Evolutionary conservation across 306 rosid genomes (phyloP), one percentile per base, ranked within the genome.

Genomic region (Castanea sativa): DNA sequence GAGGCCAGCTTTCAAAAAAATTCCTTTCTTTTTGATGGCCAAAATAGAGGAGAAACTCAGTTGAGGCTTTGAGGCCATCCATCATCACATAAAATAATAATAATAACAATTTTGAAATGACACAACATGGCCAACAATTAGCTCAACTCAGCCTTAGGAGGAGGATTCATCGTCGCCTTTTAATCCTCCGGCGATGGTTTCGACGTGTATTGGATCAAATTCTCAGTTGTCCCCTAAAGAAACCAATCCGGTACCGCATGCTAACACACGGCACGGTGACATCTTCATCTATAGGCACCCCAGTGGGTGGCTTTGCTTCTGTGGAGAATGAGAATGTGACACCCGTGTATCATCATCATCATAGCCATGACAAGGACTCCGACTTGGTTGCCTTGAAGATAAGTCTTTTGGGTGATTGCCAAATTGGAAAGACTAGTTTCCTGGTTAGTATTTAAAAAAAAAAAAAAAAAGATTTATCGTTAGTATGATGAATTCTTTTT

Each of bases 381-480:
- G 97, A 95, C 87, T 85, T 95, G 85, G 98, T 95, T 75, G 71
- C 94, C 38, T 78, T 95, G 77, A 95, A 95, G 93, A 92, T 95
- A 74, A 89, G 87, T 82, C 89, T 95, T 35, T 80, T 95, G 85
- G 99, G 99, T 25, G 98, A 95, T 53, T 80, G 87, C 81, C 86
- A 89, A 81, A 91, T 90, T 43, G 99, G 99, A 71, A 95, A 95
- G 87, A 92, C 99, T 67, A 87, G 97, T 80, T 95, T 95, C 84
- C 64, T 92, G 96, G 99, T 95, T 35, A 13, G 82, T 77, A 16
- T 32, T 7, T 23, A 0, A 21, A 21, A 21, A 23, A 23, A 23
- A 23, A 23, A 23, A 23, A 23, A 23, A 23, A 23, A 23, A 23
- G 30, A 13, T 29, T 21, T 15, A 2, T 6, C 56, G 11, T 13